Evolutionary conservation across 768 basidiomycete species (phyloP).

Genomic region (Clathrus columnatus): DNA sequence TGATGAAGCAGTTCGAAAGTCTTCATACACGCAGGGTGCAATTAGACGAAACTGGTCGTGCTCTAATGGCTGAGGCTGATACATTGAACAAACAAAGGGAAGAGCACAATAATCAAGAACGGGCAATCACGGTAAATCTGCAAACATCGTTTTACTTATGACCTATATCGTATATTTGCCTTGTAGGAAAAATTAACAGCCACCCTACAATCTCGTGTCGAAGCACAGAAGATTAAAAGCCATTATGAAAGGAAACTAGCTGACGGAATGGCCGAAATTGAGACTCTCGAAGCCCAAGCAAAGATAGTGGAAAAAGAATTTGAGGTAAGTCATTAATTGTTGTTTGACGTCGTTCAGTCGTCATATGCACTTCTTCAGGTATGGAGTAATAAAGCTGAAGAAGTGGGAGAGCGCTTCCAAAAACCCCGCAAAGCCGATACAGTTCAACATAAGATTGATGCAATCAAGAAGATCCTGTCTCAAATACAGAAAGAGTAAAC

Average conservation of each 20-base stretch:
- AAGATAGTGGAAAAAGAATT: conserved; percentile 55
- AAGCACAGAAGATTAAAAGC: conserved; percentile 38
- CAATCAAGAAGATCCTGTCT: conserved; percentile 53
- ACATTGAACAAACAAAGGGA: conserved; percentile 39
- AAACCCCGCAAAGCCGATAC: conserved; percentile 49
- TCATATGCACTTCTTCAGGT: conserved; percentile 26
- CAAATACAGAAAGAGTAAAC: conserved; percentile 56
- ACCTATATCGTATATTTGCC: too few species aligned
- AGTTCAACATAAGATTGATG: conserved; percentile 54
- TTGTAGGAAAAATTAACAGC: conserved; percentile 40
- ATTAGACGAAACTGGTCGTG: conserved; percentile 37
- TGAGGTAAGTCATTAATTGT: conserved; percentile 32
- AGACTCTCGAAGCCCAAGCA: conserved; percentile 35
- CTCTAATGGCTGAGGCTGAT: conserved; percentile 35
- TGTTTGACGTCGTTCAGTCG: neutral
- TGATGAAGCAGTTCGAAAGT: conserved; percentile 42
- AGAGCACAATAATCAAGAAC: conserved; percentile 39
- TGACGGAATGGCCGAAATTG: conserved; percentile 39
- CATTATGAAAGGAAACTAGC: conserved; percentile 47
- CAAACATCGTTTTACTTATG: too few species aligned
- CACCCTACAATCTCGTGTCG: conserved; percentile 40
- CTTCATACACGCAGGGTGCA: conserved; percentile 36
- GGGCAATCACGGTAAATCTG: conserved; percentile 40
- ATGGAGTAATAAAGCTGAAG: conserved; percentile 56
- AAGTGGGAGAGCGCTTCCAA: conserved; percentile 49